A percentile compares a stretch with the other conserved stretches of the same genome.
Evolutionary conservation across 257 asterid species (phyloP).

Genomic region (Lantana camara): DNA sequence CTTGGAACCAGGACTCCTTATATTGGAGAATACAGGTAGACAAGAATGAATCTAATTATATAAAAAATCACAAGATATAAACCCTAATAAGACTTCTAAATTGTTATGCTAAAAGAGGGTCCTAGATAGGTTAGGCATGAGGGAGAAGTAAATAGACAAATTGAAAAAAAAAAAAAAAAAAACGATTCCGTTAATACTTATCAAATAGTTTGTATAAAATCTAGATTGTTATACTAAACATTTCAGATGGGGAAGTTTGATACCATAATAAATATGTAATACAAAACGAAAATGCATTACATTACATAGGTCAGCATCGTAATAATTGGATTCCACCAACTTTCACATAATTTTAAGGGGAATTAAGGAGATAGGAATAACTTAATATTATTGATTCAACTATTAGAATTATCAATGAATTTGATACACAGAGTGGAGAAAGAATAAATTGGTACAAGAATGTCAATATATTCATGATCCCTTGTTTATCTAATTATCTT

Average conservation of each 20-base stretch:
- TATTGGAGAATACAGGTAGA: too few relatives aligned
- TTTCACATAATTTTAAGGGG: not conserved
- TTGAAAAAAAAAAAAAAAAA: too few relatives aligned
- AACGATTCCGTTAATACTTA: too few relatives aligned
- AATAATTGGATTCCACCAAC: constrained; percentile 16
- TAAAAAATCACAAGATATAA: too few relatives aligned
- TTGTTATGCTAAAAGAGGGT: too few relatives aligned
- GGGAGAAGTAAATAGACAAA: too few relatives aligned
- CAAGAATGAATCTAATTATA: too few relatives aligned
- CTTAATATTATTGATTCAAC: not conserved
- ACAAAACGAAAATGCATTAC: not conserved
- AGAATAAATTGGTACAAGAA: constrained; percentile 12
- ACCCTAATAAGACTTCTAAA: too few relatives aligned
- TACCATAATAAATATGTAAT: not conserved
- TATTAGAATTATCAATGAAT: not conserved
- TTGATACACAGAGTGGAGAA: constrained; percentile 12
- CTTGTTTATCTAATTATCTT: not conserved
- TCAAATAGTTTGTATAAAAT: too few relatives aligned
- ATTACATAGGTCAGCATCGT: constrained; percentile 12
- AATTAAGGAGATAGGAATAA: not conserved
- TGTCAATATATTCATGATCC: constrained; percentile 1
- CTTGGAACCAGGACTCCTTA: too few relatives aligned
- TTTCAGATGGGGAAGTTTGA: constrained; percentile 5
- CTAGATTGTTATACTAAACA: not conserved
- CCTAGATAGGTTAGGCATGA: too few relatives aligned